phyloP scores from a whole-genome alignment of 73 alveolate genomes.

The Paramecium primaurelia region DNA sequence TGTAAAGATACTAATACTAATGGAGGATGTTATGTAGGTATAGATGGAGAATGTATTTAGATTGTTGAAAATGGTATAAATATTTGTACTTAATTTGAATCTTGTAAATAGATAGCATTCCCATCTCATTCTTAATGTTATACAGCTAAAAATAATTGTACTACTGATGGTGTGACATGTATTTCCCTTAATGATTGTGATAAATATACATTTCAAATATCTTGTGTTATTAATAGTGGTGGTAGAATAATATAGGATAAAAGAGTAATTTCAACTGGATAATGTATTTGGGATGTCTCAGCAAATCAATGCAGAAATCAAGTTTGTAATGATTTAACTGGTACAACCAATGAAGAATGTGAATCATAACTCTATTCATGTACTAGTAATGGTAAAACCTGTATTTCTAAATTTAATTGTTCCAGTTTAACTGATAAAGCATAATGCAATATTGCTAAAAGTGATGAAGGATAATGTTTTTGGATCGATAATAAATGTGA shows the following conservation, averaged over 20 bases:
- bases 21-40: neutral
- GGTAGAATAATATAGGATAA: neutral
- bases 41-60: neutral
- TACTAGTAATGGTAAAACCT: neutral
- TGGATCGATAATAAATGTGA: neutral
- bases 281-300: neutral
- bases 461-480: neutral
- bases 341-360: neutral
- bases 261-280: neutral
- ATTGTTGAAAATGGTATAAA: neutral
- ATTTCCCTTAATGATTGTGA: neutral
- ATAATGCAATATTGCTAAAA: neutral
- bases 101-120: neutral
- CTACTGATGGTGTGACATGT: neutral
- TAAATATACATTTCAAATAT: neutral
- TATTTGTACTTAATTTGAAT: neutral
- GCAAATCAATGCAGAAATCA: neutral
- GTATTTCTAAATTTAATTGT: neutral
- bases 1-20: neutral
- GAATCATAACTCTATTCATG: neutral
- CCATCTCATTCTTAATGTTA: neutral
- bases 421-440: neutral
- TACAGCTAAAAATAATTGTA: neutral
- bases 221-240: neutral
- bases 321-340: neutral